Evolutionary conservation across 257 asterid genomes (phyloP).

Genomic region (Capsicum baccatum): DNA sequence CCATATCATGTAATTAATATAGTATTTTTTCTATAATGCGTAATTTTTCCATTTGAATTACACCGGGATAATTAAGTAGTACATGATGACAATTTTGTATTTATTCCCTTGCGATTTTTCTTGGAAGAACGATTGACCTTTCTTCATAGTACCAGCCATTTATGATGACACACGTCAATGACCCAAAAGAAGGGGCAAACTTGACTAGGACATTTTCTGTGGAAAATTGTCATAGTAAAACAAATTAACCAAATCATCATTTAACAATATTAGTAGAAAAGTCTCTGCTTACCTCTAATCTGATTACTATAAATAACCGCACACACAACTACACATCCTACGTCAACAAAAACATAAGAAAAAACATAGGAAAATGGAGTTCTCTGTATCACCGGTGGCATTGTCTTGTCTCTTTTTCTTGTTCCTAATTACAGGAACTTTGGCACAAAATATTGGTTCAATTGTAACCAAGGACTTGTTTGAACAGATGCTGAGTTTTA

Average conservation of each 20-base stretch:
- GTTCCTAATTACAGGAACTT: background rate
- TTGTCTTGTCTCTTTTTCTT: background rate
- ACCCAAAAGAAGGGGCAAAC: background rate
- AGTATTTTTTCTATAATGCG: too few species aligned
- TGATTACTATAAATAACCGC: background rate
- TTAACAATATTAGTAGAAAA: background rate
- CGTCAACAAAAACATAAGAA: background rate
- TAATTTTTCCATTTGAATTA: background rate
- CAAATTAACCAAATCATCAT: background rate
- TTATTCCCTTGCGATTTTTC: background rate
- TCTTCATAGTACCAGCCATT: constrained; percentile 21
- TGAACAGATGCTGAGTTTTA: constrained; percentile 37
- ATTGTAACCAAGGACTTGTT: constrained; percentile 24
- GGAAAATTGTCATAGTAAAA: background rate
- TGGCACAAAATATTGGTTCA: constrained; percentile 7
- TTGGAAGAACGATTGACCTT: background rate
- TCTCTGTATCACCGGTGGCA: background rate
- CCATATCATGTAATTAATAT: too few species aligned
- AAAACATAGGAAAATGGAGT: background rate
- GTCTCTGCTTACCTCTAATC: background rate
- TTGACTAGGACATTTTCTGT: background rate
- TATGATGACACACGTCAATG: constrained; percentile 16
- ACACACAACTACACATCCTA: background rate
- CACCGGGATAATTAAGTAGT: background rate
- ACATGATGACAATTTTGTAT: background rate